Evolutionary conservation across 129 eudicot genomes (phyloP).

Genomic region (Escallonia rubra): DNA sequence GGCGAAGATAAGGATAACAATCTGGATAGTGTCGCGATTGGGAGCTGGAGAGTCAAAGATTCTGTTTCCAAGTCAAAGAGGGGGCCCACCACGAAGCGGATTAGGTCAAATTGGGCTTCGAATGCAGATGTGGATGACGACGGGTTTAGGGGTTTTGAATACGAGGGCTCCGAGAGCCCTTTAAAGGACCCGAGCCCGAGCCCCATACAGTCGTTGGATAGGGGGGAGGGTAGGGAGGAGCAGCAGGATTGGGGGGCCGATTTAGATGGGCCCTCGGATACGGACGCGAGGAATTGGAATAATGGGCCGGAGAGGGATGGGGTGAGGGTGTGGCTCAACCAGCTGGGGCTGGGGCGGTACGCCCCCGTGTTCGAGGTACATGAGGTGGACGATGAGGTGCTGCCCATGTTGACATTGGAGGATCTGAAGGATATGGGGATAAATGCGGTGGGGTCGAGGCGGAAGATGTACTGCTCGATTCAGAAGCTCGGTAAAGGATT

Average conservation of each 20-base stretch:
- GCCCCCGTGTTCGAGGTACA: slow-evolving; percentile 73
- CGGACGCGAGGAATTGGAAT: slow-evolving; percentile 36
- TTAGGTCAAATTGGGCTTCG: slow-evolving; percentile 43
- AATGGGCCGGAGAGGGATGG: slow-evolving; percentile 33
- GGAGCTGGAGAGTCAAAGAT: slow-evolving; percentile 40
- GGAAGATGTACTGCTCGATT: slow-evolving; percentile 63
- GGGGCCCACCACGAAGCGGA: slow-evolving; percentile 27
- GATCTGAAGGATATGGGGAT: slow-evolving; percentile 82
- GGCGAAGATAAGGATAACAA: neutral
- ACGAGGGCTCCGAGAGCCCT: slow-evolving; percentile 41
- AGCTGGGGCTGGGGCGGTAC: slow-evolving; percentile 54
- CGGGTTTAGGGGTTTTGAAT: slow-evolving; percentile 38
- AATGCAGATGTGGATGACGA: slow-evolving; percentile 19
- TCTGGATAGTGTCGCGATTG: slow-evolving; percentile 18
- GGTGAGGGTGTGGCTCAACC: slow-evolving; percentile 66
- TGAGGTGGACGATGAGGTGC: slow-evolving; percentile 71
- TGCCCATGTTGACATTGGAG: slow-evolving; percentile 57
- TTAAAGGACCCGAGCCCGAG: slow-evolving; percentile 45
- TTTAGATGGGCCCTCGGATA: slow-evolving; percentile 45
- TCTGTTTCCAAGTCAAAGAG: slow-evolving; percentile 22
- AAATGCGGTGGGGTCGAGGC: slow-evolving; percentile 65
- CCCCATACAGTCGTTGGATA: slow-evolving; percentile 39
- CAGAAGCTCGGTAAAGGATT: slow-evolving; percentile 67
- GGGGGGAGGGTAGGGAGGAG: slow-evolving; percentile 21
- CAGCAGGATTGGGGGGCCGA: slow-evolving; percentile 25